Evolutionary conservation across 2,329 filamentous ascomycete species (phyloP).

Genomic region (Chaetomiaceae sp.): DNA sequence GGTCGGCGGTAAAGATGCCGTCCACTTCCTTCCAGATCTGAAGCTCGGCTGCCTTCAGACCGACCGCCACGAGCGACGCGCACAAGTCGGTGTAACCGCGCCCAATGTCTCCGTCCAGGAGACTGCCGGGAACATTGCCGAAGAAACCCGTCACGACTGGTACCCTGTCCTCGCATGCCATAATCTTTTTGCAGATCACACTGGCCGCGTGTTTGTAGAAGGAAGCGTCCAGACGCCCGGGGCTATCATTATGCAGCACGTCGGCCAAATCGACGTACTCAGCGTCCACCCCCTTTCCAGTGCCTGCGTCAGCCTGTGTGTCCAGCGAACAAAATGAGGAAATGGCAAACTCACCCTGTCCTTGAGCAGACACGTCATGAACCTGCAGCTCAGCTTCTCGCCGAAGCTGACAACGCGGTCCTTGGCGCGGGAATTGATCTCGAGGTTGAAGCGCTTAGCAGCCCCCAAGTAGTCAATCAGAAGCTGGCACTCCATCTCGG

Average conservation of each 20-base stretch:
- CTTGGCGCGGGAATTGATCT: constrained; percentile 72
- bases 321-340: neutral
- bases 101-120: constrained; percentile 83
- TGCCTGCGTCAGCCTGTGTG: constrained; percentile 25
- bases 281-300: constrained; percentile 62
- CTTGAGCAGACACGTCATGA: constrained; percentile 78
- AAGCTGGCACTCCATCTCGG: constrained; percentile 73
- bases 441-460: constrained; percentile 60
- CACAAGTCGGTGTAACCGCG: constrained; percentile 96
- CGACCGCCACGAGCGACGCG: constrained; percentile 84
- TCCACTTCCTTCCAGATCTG: constrained; percentile 99
- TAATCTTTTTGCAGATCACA: constrained; percentile 57
- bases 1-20: constrained; percentile 53
- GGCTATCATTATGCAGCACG: constrained; percentile 61
- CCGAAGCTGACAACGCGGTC: constrained; percentile 91
- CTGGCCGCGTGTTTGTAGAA: constrained; percentile 64
- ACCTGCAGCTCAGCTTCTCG: constrained; percentile 90
- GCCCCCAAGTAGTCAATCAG: constrained; percentile 67
- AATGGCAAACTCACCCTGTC: constrained; percentile 50
- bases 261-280: constrained; percentile 89
- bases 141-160: constrained; percentile 92
- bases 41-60: constrained; percentile 76
- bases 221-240: constrained; percentile 53
- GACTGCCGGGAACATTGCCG: constrained; percentile 81
- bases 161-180: constrained; percentile 59